phyloP scores from a whole-genome alignment of 495 filamentous ascomycete species.

The Hyaloscypha finlandica region DNA sequence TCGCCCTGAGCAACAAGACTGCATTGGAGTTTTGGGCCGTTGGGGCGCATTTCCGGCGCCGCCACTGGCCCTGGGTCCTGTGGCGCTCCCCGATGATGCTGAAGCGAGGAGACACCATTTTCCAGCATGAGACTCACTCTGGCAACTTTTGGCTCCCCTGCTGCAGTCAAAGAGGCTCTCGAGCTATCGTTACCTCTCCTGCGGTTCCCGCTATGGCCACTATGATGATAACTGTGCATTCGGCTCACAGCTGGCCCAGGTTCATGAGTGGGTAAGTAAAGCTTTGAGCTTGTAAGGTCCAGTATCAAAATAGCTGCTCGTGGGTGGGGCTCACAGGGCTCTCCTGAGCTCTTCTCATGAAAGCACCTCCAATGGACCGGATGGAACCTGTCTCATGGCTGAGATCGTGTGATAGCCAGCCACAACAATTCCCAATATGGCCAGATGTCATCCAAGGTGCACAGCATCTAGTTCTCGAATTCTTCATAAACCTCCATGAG shows the following conservation, averaged over 20 bases:
- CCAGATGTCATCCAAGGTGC: conserved; percentile 10
- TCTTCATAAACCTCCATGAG: conserved; percentile 27
- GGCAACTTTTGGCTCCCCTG: background rate
- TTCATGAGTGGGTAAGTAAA: conserved; percentile 16
- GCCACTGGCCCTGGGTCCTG: conserved; percentile 9
- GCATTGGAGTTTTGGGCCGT: background rate
- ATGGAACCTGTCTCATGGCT: conserved; percentile 25
- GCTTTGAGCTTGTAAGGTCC: conserved; percentile 28
- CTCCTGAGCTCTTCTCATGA: conserved; percentile 5
- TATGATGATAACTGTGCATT: conserved; percentile 11
- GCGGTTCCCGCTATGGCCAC: conserved; percentile 19
- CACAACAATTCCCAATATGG: conserved; percentile 18
- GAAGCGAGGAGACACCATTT: conserved; percentile 14
- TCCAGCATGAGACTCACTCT: background rate
- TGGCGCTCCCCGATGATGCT: conserved; percentile 24
- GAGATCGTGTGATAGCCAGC: conserved; percentile 28
- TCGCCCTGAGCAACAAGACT: background rate
- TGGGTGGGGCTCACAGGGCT: conserved; percentile 19
- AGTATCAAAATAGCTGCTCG: conserved; percentile 24
- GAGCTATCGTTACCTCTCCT: background rate
- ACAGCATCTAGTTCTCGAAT: conserved; percentile 13
- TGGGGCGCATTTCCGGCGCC: conserved; percentile 1
- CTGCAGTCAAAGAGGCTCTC: conserved; percentile 26
- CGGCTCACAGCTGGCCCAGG: conserved; percentile 30
- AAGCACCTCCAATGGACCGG: conserved; percentile 18